These are phyloP conservation scores for Carex cristatella DNA, from an alignment of 176 grass and related monocot species.

Conservation along the genomic window DNA sequence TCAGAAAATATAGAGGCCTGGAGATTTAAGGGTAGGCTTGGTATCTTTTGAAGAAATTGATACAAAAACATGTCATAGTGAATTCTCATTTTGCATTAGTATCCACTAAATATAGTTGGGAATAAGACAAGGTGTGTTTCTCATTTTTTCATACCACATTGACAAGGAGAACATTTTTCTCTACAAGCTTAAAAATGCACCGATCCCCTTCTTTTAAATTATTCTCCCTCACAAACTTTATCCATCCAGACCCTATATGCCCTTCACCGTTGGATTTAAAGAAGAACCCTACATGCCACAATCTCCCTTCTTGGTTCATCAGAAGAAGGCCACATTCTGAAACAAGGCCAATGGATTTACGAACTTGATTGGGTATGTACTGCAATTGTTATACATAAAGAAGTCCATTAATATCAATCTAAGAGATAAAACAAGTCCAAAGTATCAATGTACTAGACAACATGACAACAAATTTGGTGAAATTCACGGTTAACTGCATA, in stretches of 20 bases:
- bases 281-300: neutral
- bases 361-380: neutral
- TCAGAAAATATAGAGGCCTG: neutral
- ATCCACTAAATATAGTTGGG: neutral
- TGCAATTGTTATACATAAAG: neutral
- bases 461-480: neutral
- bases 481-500: neutral
- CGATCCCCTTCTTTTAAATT: constrained; percentile 15
- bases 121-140: neutral
- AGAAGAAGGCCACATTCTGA: neutral
- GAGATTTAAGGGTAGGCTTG: neutral
- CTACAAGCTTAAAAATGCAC: constrained; percentile 7
- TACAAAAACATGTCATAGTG: neutral
- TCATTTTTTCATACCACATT: neutral
- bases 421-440: neutral
- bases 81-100: neutral
- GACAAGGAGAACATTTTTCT: constrained; percentile 10
- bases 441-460: neutral
- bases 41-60: neutral
- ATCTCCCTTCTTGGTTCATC: constrained; percentile 10
- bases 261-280: neutral
- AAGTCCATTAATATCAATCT: neutral
- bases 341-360: neutral
- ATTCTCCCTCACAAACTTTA: neutral
- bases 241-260: constrained; percentile 5